These are phyloP conservation scores for Punica granatum DNA, from an alignment of 345 rosid species.

Conservation along the genomic window DNA sequence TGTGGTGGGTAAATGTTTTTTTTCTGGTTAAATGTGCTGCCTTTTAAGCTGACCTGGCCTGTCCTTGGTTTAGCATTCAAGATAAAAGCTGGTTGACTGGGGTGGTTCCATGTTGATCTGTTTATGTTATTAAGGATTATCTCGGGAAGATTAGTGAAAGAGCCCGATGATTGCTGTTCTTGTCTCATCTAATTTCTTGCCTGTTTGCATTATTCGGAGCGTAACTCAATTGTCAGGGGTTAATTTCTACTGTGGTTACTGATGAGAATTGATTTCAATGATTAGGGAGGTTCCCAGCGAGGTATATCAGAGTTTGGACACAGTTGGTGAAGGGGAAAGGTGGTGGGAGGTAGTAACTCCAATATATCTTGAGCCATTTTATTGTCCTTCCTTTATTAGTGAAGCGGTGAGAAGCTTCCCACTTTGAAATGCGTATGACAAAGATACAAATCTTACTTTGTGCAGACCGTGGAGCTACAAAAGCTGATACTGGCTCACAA, in stretches of 20 bases:
- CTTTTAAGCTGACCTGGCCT: not conserved
- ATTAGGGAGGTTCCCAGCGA: slow-evolving; percentile 65
- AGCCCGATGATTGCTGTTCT: not conserved
- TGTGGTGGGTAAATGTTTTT: too few relatives aligned
- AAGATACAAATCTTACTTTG: slow-evolving; percentile 4
- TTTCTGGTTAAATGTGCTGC: not conserved
- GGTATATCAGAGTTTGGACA: slow-evolving; percentile 54
- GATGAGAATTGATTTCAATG: not conserved
- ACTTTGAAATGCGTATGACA: not conserved
- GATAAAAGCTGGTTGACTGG: not conserved
- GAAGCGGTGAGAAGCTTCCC: not conserved
- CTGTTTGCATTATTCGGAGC: not conserved
- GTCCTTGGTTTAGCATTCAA: not conserved
- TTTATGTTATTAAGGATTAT: not conserved
- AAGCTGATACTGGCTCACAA: slow-evolving; percentile 95
- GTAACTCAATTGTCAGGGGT: not conserved
- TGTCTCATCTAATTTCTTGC: not conserved
- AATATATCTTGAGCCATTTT: not conserved
- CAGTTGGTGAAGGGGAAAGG: slow-evolving; percentile 68
- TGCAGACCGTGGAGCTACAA: slow-evolving; percentile 79
- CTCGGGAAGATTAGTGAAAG: not conserved
- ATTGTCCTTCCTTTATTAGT: not conserved
- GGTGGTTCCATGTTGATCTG: not conserved
- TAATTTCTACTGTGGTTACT: not conserved
- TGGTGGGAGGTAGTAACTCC: slow-evolving; percentile 89